These are phyloP conservation scores for Cicer pinnatifidum DNA, from an alignment of 306 rosid genomes.

Conservation along the genomic window DNA sequence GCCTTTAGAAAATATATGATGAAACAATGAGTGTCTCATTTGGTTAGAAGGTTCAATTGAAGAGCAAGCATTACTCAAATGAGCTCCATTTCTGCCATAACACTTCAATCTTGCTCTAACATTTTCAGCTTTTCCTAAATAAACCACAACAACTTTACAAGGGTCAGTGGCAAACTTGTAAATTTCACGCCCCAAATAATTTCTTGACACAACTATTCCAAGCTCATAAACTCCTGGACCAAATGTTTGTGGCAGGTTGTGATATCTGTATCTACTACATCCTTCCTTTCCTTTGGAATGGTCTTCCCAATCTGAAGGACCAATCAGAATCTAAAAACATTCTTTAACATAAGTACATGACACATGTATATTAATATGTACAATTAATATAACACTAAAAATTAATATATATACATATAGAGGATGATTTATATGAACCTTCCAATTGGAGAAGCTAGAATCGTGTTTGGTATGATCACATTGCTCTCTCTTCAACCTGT, in stretches of 20 bases:
- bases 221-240: constrained; percentile 84
- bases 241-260: constrained; percentile 61
- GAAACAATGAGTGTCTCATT: constrained; percentile 63
- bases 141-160: constrained; percentile 56
- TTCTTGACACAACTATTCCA: constrained; percentile 54
- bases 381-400: not conserved
- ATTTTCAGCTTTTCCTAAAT: constrained; percentile 78
- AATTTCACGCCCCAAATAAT: constrained; percentile 58
- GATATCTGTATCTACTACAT: constrained; percentile 68
- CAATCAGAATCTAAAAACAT: constrained; percentile 69
- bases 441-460: constrained; percentile 66
- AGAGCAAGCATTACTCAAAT: constrained; percentile 52
- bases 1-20: constrained; percentile 59
- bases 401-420: not conserved
- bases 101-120: constrained; percentile 71
- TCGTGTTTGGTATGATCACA: constrained; percentile 72
- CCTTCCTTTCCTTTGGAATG: constrained; percentile 71
- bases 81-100: constrained; percentile 81
- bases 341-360: not conserved
- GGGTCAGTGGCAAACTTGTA: constrained; percentile 53
- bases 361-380: too few species aligned
- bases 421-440: constrained; percentile 54
- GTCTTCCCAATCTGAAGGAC: constrained; percentile 84
- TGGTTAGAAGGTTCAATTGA: constrained; percentile 38
- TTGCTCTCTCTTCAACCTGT: constrained; percentile 69